Base-by-base conservation (phyloP, 1,284 basidiomycete genomes). In the Phlebopus sp. region DNA sequence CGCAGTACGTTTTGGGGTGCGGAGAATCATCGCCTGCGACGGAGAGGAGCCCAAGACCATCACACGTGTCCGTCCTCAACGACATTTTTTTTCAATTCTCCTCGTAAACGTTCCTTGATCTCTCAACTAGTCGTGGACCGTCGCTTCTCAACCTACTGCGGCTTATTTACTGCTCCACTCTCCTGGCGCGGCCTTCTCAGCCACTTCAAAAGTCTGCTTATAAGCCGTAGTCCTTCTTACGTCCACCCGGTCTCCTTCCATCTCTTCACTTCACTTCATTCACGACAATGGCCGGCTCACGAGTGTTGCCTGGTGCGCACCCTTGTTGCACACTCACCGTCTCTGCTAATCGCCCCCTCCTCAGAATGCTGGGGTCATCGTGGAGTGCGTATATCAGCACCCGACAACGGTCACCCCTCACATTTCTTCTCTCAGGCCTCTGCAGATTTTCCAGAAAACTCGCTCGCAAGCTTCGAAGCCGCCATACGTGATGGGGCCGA, bases 401-500 rank as follows among this genome's bases (percentile, higher is more conserved):
- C 34, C 37, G 29, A 37, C 34, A 52, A 43, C 49, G 19, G 42
- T 32, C 38, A 48, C 31, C 51, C 49, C 32, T 50, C 48, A 55
- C 46, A 47, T 54, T 47, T 53, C 46, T 46, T 37, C 45, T 25
- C 44, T 45, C 60, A 92, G 91, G 92, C 92, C 38, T 93, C 91
- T 17, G 83, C 89, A 18, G 76, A 79, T 14, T 95, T 81, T 69
- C 93, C 92, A 17, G 93, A 96, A 71, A 97, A 97, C 73, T 95
- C 92, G 37, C 81, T 92, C 53, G 87, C 89, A 46, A 92, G 90
- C 68, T 97, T 97, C 69, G 84, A 93, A 65, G 89, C 87, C 55
- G 94, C 95, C 55, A 92, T 96, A 56, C 82, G 83, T 41, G 92
- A 95, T 68, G 95, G 94, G 50, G 89, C 93, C 40, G 91, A 97